Percentiles rank a stretch among this genome's conserved stretches.
These are phyloP conservation scores for Fusarium transvaalense DNA, from an alignment of 2,329 filamentous ascomycete genomes.

Conservation along the genomic window DNA sequence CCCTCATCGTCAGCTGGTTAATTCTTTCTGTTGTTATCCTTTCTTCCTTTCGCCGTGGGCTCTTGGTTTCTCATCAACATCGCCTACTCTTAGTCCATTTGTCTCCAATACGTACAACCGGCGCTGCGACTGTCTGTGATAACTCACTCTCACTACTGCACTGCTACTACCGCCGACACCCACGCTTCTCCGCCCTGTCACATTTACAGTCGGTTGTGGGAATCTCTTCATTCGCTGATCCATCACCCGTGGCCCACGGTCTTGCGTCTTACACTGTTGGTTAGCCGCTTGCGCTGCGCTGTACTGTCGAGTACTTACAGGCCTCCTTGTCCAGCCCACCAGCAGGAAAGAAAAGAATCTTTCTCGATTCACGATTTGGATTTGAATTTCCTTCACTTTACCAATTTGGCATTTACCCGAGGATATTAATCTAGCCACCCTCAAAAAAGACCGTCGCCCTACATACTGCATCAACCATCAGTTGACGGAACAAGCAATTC, in stretches of 20 bases:
- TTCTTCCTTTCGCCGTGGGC: conserved; percentile 14
- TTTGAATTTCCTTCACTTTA: conserved; percentile 8
- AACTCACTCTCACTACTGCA: conserved; percentile 34
- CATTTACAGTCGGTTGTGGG: conserved; percentile 47
- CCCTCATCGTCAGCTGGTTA: conserved; percentile 44
- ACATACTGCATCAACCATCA: conserved; percentile 6
- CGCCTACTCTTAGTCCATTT: conserved; percentile 3
- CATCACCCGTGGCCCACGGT: conserved; percentile 45
- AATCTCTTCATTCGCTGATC: conserved; percentile 48
- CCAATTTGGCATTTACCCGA: conserved; percentile 15
- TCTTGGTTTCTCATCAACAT: conserved; percentile 22
- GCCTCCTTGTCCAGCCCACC: conserved; percentile 25
- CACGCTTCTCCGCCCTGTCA: conserved; percentile 44
- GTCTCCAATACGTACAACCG: conserved; percentile 21
- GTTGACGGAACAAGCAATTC: conserved; percentile 34
- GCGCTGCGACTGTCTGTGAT: conserved; percentile 18
- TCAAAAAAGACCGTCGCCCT: conserved; percentile 9
- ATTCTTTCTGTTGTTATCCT: conserved; percentile 27
- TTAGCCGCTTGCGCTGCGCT: conserved; percentile 44
- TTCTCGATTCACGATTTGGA: conserved; percentile 13
- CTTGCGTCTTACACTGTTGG: conserved; percentile 47
- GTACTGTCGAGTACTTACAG: conserved; percentile 33
- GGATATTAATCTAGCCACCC: conserved; percentile 8
- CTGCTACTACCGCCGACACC: conserved; percentile 40
- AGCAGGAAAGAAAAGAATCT: conserved; percentile 21